These are phyloP conservation scores for Calonectria pteridis DNA, from an alignment of 2,329 filamentous ascomycete species.

Conservation along the genomic window DNA sequence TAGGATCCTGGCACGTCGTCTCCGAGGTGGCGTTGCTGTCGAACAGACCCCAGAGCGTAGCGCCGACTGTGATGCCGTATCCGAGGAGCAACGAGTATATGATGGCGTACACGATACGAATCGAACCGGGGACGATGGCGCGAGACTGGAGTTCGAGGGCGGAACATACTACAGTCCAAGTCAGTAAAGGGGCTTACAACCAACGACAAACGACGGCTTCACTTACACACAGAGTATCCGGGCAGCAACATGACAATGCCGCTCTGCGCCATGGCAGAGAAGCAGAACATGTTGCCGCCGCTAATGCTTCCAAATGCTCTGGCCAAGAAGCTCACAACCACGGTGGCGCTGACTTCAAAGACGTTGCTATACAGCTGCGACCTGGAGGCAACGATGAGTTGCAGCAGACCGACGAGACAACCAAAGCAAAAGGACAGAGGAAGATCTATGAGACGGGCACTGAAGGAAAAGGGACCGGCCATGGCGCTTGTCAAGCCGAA, in stretches of 20 bases:
- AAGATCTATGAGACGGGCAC: constrained; percentile 77
- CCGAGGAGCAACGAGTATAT: constrained; percentile 80
- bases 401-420: constrained; percentile 76
- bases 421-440: constrained; percentile 80
- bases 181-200: background rate
- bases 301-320: constrained; percentile 73
- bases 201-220: background rate
- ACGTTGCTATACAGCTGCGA: constrained; percentile 78
- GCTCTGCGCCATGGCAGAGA: constrained; percentile 73
- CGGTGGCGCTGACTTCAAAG: constrained; percentile 72
- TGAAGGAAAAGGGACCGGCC: constrained; percentile 82
- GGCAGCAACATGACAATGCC: constrained; percentile 76
- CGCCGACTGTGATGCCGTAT: constrained; percentile 78
- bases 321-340: constrained; percentile 73
- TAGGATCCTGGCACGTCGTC: constrained; percentile 57
- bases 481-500: constrained; percentile 80
- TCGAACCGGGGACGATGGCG: constrained; percentile 77
- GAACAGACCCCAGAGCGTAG: constrained; percentile 72
- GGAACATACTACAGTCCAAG: constrained; percentile 51
- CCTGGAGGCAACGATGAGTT: constrained; percentile 76
- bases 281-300: constrained; percentile 68
- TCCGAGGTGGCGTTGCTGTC: constrained; percentile 64
- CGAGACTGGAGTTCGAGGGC: constrained; percentile 76
- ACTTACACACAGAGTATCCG: constrained; percentile 70
- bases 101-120: constrained; percentile 80